These are phyloP conservation scores for Favolaschia claudopus DNA, from an alignment of 768 basidiomycete species.

Conservation along the genomic window DNA sequence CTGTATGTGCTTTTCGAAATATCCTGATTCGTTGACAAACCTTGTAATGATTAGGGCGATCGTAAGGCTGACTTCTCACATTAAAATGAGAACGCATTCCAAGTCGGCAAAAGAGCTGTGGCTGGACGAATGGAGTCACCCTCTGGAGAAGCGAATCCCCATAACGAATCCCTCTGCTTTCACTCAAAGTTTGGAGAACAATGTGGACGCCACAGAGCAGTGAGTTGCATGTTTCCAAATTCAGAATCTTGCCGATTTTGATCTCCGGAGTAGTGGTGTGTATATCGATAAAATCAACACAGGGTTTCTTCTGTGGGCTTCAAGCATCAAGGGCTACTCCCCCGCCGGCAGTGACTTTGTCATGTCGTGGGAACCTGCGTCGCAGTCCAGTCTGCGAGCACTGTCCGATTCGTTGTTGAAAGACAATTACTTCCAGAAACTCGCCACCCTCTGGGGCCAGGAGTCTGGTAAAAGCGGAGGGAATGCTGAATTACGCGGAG, in stretches of 20 bases:
- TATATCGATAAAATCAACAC: conserved; percentile 80
- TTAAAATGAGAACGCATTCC: conserved; percentile 82
- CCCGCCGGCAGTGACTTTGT: conserved; percentile 45
- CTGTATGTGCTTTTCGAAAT: conserved; percentile 48
- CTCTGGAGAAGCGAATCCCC: conserved; percentile 55
- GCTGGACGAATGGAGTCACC: conserved; percentile 76
- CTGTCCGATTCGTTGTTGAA: conserved; percentile 55
- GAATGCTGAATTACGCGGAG: conserved; percentile 62
- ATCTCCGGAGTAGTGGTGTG: conserved; percentile 39
- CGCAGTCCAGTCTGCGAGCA: conserved; percentile 57
- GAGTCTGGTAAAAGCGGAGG: conserved; percentile 70
- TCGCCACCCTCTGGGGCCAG: conserved; percentile 78
- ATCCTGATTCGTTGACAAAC: not conserved
- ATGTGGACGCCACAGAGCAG: conserved; percentile 44
- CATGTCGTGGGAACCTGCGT: conserved; percentile 62
- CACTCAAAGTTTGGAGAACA: conserved; percentile 51
- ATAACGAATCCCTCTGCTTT: conserved; percentile 60
- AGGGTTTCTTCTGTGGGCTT: conserved; percentile 81
- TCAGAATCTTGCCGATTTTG: conserved; percentile 9
- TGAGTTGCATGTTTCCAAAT: conserved; percentile 30
- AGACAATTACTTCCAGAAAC: conserved; percentile 65
- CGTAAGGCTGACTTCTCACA: conserved; percentile 67
- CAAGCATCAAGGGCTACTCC: conserved; percentile 67
- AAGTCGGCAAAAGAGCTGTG: conserved; percentile 70
- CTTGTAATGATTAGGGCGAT: conserved; percentile 56